These are phyloP conservation scores for Selaginella moellendorffii DNA, from an alignment of 75 land plant species.

Conservation along the genomic window DNA sequence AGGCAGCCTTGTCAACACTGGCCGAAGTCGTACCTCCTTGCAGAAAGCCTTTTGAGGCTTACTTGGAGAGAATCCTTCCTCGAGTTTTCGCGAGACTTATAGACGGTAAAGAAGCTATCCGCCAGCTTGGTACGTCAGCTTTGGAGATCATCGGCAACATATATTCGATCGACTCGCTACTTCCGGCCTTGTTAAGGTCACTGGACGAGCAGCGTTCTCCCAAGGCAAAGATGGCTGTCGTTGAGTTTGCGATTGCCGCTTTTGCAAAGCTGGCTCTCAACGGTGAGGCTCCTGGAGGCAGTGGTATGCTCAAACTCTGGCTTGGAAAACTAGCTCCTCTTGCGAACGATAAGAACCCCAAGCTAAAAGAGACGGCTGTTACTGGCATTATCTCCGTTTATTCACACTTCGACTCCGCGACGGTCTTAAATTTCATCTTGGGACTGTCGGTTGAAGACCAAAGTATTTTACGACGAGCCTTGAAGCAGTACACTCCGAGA, in stretches of 20 bases:
- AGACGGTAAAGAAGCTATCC: slow-evolving; percentile 87
- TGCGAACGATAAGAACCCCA: slow-evolving; percentile 77
- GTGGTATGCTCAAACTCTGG: slow-evolving; percentile 82
- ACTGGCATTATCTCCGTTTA: slow-evolving; percentile 89
- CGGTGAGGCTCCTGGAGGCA: slow-evolving; percentile 56
- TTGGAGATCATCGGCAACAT: slow-evolving; percentile 82
- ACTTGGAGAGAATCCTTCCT: slow-evolving; percentile 89
- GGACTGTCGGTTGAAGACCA: slow-evolving; percentile 91
- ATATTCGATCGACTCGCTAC: slow-evolving; percentile 66
- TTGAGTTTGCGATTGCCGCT: slow-evolving; percentile 85
- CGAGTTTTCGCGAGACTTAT: slow-evolving; percentile 90
- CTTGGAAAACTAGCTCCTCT: slow-evolving; percentile 82
- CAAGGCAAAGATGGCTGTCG: slow-evolving; percentile 95
- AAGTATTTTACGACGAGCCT: slow-evolving; percentile 75
- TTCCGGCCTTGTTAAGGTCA: slow-evolving; percentile 88
- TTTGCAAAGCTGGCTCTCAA: slow-evolving; percentile 63
- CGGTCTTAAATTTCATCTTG: slow-evolving; percentile 81
- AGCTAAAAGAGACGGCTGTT: slow-evolving; percentile 89
- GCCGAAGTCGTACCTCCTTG: slow-evolving; percentile 80
- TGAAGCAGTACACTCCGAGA: slow-evolving; percentile 92
- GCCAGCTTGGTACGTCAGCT: slow-evolving; percentile 65
- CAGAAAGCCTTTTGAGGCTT: slow-evolving; percentile 86
- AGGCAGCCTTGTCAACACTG: slow-evolving; percentile 88
- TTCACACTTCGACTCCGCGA: slow-evolving; percentile 66
- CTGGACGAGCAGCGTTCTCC: slow-evolving; percentile 98